These are phyloP conservation scores for Hymenoscyphus infarciens DNA, from an alignment of 2,329 filamentous ascomycete species.

Conservation along the genomic window DNA sequence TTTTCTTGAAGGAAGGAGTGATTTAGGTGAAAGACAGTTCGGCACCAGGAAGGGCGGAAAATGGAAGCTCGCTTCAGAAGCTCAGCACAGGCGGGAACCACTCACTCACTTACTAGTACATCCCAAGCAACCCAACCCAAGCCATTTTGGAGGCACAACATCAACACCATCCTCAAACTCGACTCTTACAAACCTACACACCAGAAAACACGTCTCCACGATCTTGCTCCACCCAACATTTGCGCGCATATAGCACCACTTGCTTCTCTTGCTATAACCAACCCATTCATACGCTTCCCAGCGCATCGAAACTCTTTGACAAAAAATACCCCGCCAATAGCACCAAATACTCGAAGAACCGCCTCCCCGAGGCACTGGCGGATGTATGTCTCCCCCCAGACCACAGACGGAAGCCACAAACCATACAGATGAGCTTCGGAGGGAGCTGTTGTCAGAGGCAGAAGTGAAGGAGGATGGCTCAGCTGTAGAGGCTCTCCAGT, in stretches of 20 bases:
- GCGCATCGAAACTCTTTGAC: constrained; percentile 3
- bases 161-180: background rate
- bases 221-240: background rate
- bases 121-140: constrained; percentile 2
- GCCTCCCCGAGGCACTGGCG: constrained; percentile 30
- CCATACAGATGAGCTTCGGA: constrained; percentile 25
- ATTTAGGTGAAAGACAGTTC: background rate
- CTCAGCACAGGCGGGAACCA: background rate
- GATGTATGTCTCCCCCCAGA: constrained; percentile 36
- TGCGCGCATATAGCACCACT: background rate
- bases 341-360: constrained; percentile 16
- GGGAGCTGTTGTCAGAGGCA: constrained; percentile 8
- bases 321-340: constrained; percentile 32
- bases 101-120: no score
- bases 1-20: background rate
- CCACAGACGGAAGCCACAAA: constrained; percentile 27
- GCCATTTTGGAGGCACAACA: constrained; percentile 9
- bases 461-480: constrained; percentile 9
- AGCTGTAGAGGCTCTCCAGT: constrained; percentile 5
- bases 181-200: background rate
- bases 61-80: no score
- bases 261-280: constrained; percentile 4
- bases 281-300: background rate
- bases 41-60: background rate
- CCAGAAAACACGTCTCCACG: background rate